Evolutionary conservation across 2,329 filamentous ascomycete species (phyloP), one percentile per base, ranked within the genome.

Genomic region (Colletotrichum sp.): DNA sequence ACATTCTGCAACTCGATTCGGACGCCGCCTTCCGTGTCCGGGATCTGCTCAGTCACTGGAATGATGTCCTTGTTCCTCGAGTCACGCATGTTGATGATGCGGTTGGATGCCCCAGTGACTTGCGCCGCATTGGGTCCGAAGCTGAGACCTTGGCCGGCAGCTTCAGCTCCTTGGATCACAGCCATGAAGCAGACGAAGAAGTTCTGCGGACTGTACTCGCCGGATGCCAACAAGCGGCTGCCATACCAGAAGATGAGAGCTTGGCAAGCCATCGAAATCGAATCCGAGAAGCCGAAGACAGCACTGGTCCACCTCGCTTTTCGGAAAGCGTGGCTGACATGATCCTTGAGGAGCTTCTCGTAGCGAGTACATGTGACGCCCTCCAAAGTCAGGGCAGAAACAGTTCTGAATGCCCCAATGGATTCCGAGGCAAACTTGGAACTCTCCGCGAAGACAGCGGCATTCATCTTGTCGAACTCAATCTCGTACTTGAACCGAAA

Each of bases 341-440:
- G 94, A 2, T 87, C 82, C 6, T 84, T 82, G 10, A 95, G 88
- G 4, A 95, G 87, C 0, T 77, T 81, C 21, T 90, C 85, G 79
- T 95, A 96, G 39, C 93, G 89, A 5, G 87, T 80, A 57, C 89
- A 87, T 75, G 95, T 94, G 16, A 88, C 86, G 73, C 92, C 88
- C 81, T 96, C 94, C 80, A 96, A 90, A 1, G 92, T 94, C 21
- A 96, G 87, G 1, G 93, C 90, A 0, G 92, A 86, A 7, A 96
- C 94, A 0, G 94, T 96, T 12, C 94, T 89, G 82, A 95, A 95
- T 0, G 94, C 94, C 2, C 92, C 90, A 55, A 96, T 94, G 6
- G 93, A 91, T 82, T 96, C 94, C 2, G 93, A 91, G 0, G 93
- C 94, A 79, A 95, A 95, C 79, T 94, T 91, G 24, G 94, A 94